Percentiles rank a stretch among this genome's conserved stretches.
These are phyloP conservation scores for Trametes cinnabarina DNA, from an alignment of 768 basidiomycete genomes.

Conservation along the genomic window DNA sequence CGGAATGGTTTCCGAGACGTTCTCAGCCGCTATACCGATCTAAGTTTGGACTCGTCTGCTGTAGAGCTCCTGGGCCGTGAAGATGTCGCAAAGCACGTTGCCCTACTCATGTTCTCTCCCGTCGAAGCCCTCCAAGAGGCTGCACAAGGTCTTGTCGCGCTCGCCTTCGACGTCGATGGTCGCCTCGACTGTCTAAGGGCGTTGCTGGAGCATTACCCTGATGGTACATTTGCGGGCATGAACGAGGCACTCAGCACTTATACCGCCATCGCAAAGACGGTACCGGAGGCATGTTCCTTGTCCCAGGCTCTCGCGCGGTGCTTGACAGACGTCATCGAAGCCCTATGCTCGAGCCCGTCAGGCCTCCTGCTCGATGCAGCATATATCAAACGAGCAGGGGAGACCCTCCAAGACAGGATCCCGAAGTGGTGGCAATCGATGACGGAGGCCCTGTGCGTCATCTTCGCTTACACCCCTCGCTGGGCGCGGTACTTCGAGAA, in stretches of 20 bases:
- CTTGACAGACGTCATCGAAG: constrained; percentile 89
- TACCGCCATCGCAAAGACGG: constrained; percentile 51
- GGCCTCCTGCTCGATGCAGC: constrained; percentile 61
- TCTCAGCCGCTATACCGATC: constrained; percentile 65
- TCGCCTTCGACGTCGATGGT: constrained; percentile 87
- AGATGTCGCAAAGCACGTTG: constrained; percentile 57
- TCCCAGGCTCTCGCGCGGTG: constrained; percentile 90
- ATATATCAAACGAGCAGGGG: constrained; percentile 49
- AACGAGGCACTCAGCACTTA: constrained; percentile 67
- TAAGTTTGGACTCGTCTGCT: constrained; percentile 49
- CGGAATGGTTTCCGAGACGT: constrained; percentile 61
- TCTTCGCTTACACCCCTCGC: constrained; percentile 78
- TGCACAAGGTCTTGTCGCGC: constrained; percentile 76
- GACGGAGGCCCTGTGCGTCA: constrained; percentile 73
- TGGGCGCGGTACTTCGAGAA: constrained; percentile 84
- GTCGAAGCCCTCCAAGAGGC: constrained; percentile 69
- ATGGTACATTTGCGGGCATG: constrained; percentile 68
- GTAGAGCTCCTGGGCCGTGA: constrained; percentile 54
- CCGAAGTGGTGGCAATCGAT: constrained; percentile 80
- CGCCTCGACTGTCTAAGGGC: constrained; percentile 85
- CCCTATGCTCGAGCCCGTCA: constrained; percentile 69
- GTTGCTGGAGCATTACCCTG: constrained; percentile 65
- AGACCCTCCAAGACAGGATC: constrained; percentile 52
- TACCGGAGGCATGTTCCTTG: constrained; percentile 86
- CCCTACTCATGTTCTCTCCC: constrained; percentile 79